Conservation (phyloP, 306 rosid species). For the Quercus agrifolia region DNA sequence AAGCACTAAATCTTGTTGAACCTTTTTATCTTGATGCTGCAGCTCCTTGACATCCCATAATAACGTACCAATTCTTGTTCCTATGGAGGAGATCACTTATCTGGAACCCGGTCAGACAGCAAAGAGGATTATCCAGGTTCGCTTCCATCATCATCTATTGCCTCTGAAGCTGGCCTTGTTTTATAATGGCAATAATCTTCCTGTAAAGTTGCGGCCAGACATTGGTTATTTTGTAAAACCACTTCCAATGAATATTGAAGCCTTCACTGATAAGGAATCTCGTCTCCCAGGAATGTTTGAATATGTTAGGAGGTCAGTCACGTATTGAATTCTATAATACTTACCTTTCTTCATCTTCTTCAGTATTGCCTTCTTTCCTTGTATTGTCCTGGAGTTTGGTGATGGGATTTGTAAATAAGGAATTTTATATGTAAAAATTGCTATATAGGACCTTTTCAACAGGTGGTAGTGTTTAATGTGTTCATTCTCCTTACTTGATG, state of each 20-base stretch:
- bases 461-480: not conserved
- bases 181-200: constrained; percentile 66
- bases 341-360: not conserved
- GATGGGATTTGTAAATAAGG: not conserved
- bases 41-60: constrained; percentile 46
- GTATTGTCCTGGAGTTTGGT: not conserved
- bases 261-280: constrained; percentile 66
- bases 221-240: constrained; percentile 87
- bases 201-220: constrained; percentile 81
- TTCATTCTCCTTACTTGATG: not conserved
- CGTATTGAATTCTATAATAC: not conserved
- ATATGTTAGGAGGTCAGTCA: constrained; percentile 73
- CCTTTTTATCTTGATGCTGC: constrained; percentile 34
- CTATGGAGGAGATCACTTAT: constrained; percentile 68
- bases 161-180: constrained; percentile 76
- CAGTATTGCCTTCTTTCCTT: not conserved
- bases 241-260: constrained; percentile 55
- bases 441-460: not conserved
- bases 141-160: constrained; percentile 91
- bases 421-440: not conserved
- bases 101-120: constrained; percentile 72
- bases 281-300: constrained; percentile 94
- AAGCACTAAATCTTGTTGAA: constrained; percentile 22
- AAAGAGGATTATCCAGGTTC: constrained; percentile 61
- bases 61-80: constrained; percentile 44